Evolutionary conservation across 345 rosid genomes (phyloP), one percentile per base, ranked within the genome.

Genomic region (Salix brachista): DNA sequence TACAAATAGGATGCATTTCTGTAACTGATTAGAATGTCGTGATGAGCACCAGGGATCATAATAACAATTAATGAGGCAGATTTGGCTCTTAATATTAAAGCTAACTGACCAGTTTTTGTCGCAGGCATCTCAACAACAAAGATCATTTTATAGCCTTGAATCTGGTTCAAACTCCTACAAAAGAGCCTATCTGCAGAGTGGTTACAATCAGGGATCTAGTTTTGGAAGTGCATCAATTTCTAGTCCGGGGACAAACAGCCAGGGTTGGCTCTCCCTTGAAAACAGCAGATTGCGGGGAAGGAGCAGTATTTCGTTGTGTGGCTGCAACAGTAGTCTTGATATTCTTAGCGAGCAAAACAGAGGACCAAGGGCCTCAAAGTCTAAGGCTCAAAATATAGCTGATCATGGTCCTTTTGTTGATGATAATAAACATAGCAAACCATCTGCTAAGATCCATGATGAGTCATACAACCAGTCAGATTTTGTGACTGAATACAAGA

Each of bases 291-390:
- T 83, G 69, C 88, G 86, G 77, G 93, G 91, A 70, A 93, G 91
- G 80, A 88, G 83, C 30, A 78, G 66, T 83, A 87, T 73, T 13
- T 73, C 92, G 28, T 50, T 85, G 3, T 89, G 90, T 82, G 90
- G 93, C 70, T 93, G 91, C 78, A 87, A 86, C 77, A 87, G 92
- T 77, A 83, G 69, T 69, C 87, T 86, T 83, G 96, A 90, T 83
- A 90, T 91, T 76, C 88, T 90, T 56, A 87, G 80, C 56, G 97
- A 93, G 86, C 96, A 90, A 88, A 93, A 93, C 87, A 83, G 94
- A 52, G 97, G 97, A 78, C 97, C 97, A 64, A 89, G 97, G 75
- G 97, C 96, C 77, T 87, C 84, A 73, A 93, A 93, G 86, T 86
- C 91, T 62, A 93, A 90, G 88, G 83, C 67, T 81, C 94, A 86